A percentile compares a stretch with the other conserved stretches of the same genome.
These are phyloP conservation scores for Coemansia guatemalensis DNA, from an alignment of 192 early-diverging fungal genomes.

Conservation along the genomic window DNA sequence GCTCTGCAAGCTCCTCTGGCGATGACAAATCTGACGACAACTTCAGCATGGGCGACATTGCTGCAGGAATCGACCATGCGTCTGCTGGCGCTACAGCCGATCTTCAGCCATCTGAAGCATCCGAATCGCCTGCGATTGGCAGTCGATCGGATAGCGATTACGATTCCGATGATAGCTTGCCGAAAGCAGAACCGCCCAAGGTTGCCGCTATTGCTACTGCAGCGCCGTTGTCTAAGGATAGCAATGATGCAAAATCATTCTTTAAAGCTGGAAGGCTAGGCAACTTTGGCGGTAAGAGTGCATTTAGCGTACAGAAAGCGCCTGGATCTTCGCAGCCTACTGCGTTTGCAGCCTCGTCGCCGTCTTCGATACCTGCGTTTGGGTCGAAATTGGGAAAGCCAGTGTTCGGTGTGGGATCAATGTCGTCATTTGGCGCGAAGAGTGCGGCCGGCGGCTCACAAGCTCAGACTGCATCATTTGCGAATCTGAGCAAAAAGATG, in stretches of 20 bases:
- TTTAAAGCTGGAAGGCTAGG: slow-evolving; percentile 40
- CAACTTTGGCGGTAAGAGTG: slow-evolving; percentile 13
- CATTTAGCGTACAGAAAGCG: neutral
- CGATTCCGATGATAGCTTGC: neutral
- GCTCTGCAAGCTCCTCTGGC: too few relatives aligned
- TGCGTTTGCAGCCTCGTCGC: slow-evolving; percentile 22
- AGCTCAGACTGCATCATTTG: slow-evolving; percentile 3
- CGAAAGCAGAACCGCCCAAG: neutral
- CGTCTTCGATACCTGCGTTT: slow-evolving; percentile 19
- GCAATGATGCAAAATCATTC: slow-evolving; percentile 14
- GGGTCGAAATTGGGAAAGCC: slow-evolving; percentile 35
- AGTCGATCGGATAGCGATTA: neutral
- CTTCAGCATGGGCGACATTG: slow-evolving; percentile 15
- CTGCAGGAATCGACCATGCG: slow-evolving; percentile 13
- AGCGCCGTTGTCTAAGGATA: neutral
- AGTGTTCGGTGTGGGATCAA: slow-evolving; percentile 43
- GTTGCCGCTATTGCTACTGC: neutral
- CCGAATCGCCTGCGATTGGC: neutral
- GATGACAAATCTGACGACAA: slow-evolving; percentile 1
- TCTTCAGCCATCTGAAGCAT: neutral
- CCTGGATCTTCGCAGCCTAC: slow-evolving; percentile 18
- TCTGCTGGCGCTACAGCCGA: slow-evolving; percentile 1
- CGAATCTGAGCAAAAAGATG: slow-evolving; percentile 13
- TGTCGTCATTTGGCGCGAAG: slow-evolving; percentile 25
- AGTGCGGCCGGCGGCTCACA: neutral